phyloP scores from a whole-genome alignment of 1,284 basidiomycete genomes.

The Singerocomus rubriflavus region DNA sequence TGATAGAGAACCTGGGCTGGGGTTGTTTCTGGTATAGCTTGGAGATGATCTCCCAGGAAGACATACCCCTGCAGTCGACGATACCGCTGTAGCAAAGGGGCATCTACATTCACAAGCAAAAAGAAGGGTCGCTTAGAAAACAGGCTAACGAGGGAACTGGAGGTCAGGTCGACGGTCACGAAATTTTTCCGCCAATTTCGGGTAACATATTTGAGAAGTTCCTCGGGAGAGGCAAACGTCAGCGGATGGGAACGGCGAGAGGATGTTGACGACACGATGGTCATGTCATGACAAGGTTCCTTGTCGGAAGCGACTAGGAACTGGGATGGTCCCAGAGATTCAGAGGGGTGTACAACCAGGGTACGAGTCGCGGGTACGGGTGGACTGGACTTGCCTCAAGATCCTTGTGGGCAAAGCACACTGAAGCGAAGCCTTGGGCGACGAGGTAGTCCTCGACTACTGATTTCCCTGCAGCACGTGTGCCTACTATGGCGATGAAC shows the following conservation, averaged over 20 bases:
- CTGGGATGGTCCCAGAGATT: background rate
- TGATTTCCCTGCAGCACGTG: constrained; percentile 78
- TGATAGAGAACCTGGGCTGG: constrained; percentile 35
- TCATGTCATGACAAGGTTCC: constrained; percentile 22
- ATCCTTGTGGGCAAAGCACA: constrained; percentile 32
- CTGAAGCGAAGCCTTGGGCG: constrained; percentile 49
- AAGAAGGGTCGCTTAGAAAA: constrained; percentile 92
- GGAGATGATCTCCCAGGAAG: background rate
- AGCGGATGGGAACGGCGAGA: constrained; percentile 21
- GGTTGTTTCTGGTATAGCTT: constrained; percentile 11
- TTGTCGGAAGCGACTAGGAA: constrained; percentile 7
- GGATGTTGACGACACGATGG: constrained; percentile 21
- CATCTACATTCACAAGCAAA: constrained; percentile 83
- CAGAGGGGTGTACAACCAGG: background rate
- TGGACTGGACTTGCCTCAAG: constrained; percentile 12
- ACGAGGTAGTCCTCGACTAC: constrained; percentile 75
- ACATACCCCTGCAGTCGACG: constrained; percentile 50
- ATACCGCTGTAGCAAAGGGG: constrained; percentile 68
- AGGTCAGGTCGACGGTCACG: constrained; percentile 76
- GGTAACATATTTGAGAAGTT: constrained; percentile 78
- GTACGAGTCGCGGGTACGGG: background rate
- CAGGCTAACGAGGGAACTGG: constrained; percentile 55
- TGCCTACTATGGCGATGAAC: constrained; percentile 89
- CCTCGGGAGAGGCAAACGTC: constrained; percentile 51
- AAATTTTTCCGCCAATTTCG: constrained; percentile 78